Evolutionary conservation across 2,329 filamentous ascomycete genomes (phyloP).

Genomic region (Aschersonia sp.): DNA sequence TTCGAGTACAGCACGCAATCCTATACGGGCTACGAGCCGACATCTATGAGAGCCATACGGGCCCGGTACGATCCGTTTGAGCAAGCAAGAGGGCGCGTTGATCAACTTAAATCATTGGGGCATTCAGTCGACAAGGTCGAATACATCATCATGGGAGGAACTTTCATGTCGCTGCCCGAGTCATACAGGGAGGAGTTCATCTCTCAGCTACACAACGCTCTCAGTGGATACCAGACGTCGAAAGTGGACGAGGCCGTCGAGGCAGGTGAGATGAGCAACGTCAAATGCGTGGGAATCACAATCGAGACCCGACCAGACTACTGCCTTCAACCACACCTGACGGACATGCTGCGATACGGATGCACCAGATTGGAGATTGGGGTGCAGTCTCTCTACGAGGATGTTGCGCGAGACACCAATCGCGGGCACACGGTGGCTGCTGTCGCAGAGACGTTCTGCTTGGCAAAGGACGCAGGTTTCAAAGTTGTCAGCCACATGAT

Average conservation of each 20-base stretch:
- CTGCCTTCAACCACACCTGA: conserved; percentile 87
- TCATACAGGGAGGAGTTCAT: conserved; percentile 90
- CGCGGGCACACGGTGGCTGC: conserved; percentile 89
- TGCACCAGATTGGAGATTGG: conserved; percentile 91
- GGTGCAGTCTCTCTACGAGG: conserved; percentile 93
- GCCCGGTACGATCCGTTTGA: conserved; percentile 97
- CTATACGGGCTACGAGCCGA: conserved; percentile 96
- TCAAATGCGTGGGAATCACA: conserved; percentile 96
- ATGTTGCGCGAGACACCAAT: conserved; percentile 96
- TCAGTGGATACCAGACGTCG: conserved; percentile 87
- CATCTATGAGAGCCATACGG: conserved; percentile 94
- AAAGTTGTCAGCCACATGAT: conserved; percentile 99
- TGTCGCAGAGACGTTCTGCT: conserved; percentile 89
- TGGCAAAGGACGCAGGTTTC: conserved; percentile 96
- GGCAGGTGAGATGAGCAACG: conserved; percentile 89
- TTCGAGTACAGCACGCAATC: conserved; percentile 99
- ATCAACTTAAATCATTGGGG: conserved; percentile 88
- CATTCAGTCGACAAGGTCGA: conserved; percentile 98
- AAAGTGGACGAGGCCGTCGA: conserved; percentile 92
- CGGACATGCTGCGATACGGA: conserved; percentile 93
- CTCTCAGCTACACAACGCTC: conserved; percentile 86
- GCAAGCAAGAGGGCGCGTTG: conserved; percentile 86
- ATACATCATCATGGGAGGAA: conserved; percentile 99
- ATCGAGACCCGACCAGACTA: conserved; percentile 97
- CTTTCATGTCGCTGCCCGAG: conserved; percentile 90